A percentile compares a stretch with the other conserved stretches of the same genome.
Evolutionary conservation across 2,329 filamentous ascomycete species (phyloP).

Genomic region (Venturia effusa): DNA sequence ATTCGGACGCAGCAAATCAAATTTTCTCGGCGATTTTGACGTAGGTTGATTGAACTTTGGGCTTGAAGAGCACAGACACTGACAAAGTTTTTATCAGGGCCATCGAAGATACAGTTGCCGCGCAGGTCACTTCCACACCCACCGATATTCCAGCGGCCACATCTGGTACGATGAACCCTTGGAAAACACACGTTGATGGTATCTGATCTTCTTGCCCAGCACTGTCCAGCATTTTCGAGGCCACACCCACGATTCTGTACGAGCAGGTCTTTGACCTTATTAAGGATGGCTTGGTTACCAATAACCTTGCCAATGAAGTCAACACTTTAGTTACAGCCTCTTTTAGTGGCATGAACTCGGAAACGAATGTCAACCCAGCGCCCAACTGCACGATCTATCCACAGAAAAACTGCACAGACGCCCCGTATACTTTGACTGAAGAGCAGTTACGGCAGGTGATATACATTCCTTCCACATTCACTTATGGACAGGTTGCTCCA

Average conservation of each 20-base stretch:
- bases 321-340: background rate
- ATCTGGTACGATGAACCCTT: background rate
- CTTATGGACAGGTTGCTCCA: constrained; percentile 34
- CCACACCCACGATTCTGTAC: background rate
- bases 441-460: constrained; percentile 38
- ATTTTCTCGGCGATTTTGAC: background rate
- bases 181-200: too few relatives aligned
- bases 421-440: constrained; percentile 39
- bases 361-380: constrained; percentile 7
- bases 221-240: background rate
- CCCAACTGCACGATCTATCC: constrained; percentile 17
- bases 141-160: background rate
- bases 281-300: background rate
- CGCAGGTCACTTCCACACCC: constrained; percentile 1
- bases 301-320: background rate
- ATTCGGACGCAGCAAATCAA: background rate
- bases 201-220: background rate
- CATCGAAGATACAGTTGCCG: constrained; percentile 1
- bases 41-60: background rate
- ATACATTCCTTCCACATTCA: constrained; percentile 40
- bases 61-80: background rate
- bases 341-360: background rate
- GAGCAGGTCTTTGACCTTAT: background rate
- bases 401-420: constrained; percentile 29
- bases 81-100: background rate